phyloP scores from a whole-genome alignment of 768 basidiomycete species.

The Hemileccinum impolitum region DNA sequence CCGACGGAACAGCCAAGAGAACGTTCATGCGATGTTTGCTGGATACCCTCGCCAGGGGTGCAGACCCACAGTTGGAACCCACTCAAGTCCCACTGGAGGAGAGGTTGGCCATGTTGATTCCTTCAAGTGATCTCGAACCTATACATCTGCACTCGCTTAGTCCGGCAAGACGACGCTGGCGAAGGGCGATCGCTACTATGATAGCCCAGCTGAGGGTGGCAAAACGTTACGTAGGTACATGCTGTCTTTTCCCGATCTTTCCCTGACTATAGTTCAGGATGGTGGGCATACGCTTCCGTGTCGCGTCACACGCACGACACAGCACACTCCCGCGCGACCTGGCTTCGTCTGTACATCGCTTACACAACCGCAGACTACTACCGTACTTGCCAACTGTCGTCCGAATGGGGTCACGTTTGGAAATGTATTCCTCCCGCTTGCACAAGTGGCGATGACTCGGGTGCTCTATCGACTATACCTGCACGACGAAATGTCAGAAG shows the following conservation, averaged over 20 bases:
- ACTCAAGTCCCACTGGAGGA: constrained; percentile 30
- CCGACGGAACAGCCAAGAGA: constrained; percentile 45
- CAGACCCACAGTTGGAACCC: not conserved
- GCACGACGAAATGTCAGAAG: constrained; percentile 46
- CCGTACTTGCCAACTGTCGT: constrained; percentile 39
- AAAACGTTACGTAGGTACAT: constrained; percentile 34
- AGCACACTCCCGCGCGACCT: constrained; percentile 37
- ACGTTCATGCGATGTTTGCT: constrained; percentile 44
- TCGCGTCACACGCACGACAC: constrained; percentile 34
- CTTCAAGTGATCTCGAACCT: constrained; percentile 39
- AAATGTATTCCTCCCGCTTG: constrained; percentile 44
- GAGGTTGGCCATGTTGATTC: constrained; percentile 39
- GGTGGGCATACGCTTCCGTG: constrained; percentile 57
- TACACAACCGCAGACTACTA: constrained; percentile 27
- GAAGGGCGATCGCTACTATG: constrained; percentile 38
- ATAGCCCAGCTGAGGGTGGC: constrained; percentile 33
- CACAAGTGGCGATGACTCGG: constrained; percentile 51
- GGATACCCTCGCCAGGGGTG: constrained; percentile 32
- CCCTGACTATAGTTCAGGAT: constrained; percentile 28
- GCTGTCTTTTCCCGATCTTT: not conserved
- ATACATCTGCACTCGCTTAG: constrained; percentile 24
- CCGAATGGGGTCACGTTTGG: constrained; percentile 47
- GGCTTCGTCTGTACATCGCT: constrained; percentile 20
- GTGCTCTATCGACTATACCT: constrained; percentile 46
- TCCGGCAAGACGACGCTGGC: constrained; percentile 42